Base-by-base conservation (phyloP, 2,329 filamentous ascomycete species). In the Periconia sp. region DNA sequence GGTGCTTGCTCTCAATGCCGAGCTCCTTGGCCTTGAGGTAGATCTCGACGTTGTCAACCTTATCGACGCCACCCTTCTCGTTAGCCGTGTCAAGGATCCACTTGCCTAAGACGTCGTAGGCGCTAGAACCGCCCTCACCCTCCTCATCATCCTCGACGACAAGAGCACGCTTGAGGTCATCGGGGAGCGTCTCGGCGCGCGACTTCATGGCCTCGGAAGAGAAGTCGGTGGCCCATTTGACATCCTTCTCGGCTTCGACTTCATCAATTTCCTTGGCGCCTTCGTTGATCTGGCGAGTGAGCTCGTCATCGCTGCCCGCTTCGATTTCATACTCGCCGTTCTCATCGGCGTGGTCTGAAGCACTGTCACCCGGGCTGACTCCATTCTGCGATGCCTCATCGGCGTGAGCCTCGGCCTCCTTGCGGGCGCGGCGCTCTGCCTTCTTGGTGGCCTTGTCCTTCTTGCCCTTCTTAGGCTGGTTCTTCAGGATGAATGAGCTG, bases 11-110 rank as follows among this genome's bases (percentile, higher is more conserved):
- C 76, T 96, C 92, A 54, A 99, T 94, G 60, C 92, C 92, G 43
- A 97, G 80, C 62, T 97, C 94, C 78, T 95, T 94, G 54, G 92
- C 92, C 81, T 99, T 97, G 75, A 95, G 77, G 74, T 95, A 97
- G 69, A 99, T 89, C 26, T 92, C 87, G 56, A 97, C 81, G 64
- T 95, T 92, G 66, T 90, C 86, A 54, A 99, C 82, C 46, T 91
- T 85, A 74, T 84, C 80, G 60, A 96, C 79, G 59, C 85, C 79
- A 50, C 87, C 88, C 73, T 79, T 74, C 51, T 87, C 85, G 53
- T 83, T 81, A 46, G 84, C 79, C 44, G 86, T 85, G 66, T 92
- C 80, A 65, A 89, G 81, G 63, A 99, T 89, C 94, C 94, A 99
- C 74, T 87, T 89, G 67, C 92, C 94, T 54, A 99, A 85, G 59